These are phyloP conservation scores for Suillus subalutaceus DNA, from an alignment of 768 basidiomycete species.

Conservation along the genomic window DNA sequence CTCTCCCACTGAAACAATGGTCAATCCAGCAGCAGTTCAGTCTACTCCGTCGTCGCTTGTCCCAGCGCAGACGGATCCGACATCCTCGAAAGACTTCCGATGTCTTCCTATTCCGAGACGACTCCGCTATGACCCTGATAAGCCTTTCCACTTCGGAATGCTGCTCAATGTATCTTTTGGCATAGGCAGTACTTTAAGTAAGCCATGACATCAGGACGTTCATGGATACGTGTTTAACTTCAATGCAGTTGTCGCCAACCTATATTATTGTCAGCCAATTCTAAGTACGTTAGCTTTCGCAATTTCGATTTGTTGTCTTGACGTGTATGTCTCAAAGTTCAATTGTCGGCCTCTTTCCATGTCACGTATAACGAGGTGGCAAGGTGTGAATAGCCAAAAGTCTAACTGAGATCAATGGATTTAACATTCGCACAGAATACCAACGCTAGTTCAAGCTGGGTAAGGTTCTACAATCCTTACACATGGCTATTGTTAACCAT, in stretches of 20 bases:
- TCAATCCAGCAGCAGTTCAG: neutral
- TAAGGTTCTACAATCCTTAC: conserved; percentile 27
- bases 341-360: conserved; percentile 41
- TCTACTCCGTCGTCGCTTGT: neutral
- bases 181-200: conserved; percentile 48
- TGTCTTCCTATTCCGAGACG: conserved; percentile 49
- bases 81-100: conserved; percentile 37
- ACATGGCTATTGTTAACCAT: neutral
- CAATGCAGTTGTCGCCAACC: conserved; percentile 54
- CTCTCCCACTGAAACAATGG: neutral
- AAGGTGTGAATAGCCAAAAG: conserved; percentile 20
- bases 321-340: conserved; percentile 13
- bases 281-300: conserved; percentile 49
- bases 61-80: neutral
- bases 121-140: conserved; percentile 43
- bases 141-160: conserved; percentile 39
- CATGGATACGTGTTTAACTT: neutral
- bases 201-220: conserved; percentile 17
- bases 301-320: conserved; percentile 10
- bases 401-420: neutral
- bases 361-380: conserved; percentile 38
- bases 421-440: conserved; percentile 46
- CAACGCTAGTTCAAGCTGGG: conserved; percentile 71
- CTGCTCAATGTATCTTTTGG: conserved; percentile 51
- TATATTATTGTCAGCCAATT: conserved; percentile 84